Evolutionary conservation across 352 stramenopile species (phyloP).

Genomic region (Phytophthora melonis): DNA sequence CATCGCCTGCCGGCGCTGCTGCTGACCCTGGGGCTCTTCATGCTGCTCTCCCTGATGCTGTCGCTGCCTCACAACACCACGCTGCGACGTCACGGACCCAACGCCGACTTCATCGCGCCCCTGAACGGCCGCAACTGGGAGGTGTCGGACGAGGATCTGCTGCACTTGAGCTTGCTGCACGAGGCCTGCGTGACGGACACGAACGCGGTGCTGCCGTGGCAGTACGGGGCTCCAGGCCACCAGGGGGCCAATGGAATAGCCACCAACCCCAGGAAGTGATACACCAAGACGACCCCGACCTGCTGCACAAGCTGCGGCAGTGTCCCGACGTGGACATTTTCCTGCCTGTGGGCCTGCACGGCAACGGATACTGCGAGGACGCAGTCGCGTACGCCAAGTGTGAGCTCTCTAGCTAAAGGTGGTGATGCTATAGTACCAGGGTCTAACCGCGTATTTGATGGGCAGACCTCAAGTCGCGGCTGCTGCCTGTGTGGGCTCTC

Average conservation of each 20-base stretch:
- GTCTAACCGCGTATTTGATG: background rate
- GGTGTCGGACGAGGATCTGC: conserved; percentile 1
- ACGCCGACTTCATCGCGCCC: background rate
- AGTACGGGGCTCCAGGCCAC: background rate
- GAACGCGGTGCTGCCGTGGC: conserved; percentile 3
- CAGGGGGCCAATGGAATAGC: background rate
- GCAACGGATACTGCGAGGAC: conserved; percentile 4
- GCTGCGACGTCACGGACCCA: background rate
- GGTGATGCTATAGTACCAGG: background rate
- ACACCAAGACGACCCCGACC: background rate
- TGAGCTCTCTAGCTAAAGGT: background rate
- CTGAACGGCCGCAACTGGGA: background rate
- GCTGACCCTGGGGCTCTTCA: background rate
- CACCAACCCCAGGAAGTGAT: conserved; percentile 1
- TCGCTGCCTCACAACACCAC: background rate
- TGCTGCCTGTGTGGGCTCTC: conserved; percentile 2
- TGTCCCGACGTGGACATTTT: conserved; percentile 4
- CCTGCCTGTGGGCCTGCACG: background rate
- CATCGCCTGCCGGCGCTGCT: background rate
- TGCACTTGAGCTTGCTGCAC: conserved; percentile 4
- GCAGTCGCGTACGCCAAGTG: conserved; percentile 7
- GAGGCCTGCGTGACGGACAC: conserved; percentile 2
- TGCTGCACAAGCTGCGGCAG: conserved; percentile 3
- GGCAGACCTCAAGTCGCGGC: conserved; percentile 1
- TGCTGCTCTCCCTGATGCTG: background rate